Base-by-base conservation (phyloP, 2,329 filamentous ascomycete genomes). In the Xylaria multiplex region DNA sequence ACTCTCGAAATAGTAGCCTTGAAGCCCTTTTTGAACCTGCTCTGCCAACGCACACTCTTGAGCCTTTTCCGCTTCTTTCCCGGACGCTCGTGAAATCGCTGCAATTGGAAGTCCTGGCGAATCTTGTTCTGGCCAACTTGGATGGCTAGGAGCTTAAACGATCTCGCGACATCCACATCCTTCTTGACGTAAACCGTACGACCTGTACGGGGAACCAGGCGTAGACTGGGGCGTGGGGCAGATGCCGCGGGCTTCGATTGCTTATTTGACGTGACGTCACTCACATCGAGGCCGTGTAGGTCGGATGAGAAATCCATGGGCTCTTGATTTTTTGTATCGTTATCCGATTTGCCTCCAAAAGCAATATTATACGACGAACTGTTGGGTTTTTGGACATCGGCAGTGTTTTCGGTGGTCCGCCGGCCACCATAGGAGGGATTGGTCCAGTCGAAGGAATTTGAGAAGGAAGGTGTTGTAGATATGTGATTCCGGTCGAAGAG, bases 51-150 rank as follows among this genome's bases (percentile, higher is more conserved):
- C 82, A 90, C 83, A 66, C 86, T 89, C 77, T 81, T 83, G 71
- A 93, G 79, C 73, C 92, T 86, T 87, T 96, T 96, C 79, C 90
- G 85, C 85, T 91, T 93, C 74, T 93, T 74, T 2, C 92, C 93
- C 0, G 85, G 85, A 53, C 93, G 82, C 83, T 96, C 92, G 78
- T 96, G 90, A 73, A 88, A 92, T 69, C 83, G 82, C 79, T 96
- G 92, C 69, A 73, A 77, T 22, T 78, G 77, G 59, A 82, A 82
- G 72, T 93, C 88, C 2, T 55, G 64, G 70, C 79, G 82, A 57
- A 96, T 80, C 49, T 79, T 82, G 75, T 95, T 93, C 73, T 76
- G 72, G 5, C 71, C 68, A 37, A 81, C 75, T 57, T 82, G 73
- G 45, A 72, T 71, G 46, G 80, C 75, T 3, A 87, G 76, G 6